Conservation (phyloP, 129 eudicot genomes). For the Helichrysum umbraculigerum region DNA sequence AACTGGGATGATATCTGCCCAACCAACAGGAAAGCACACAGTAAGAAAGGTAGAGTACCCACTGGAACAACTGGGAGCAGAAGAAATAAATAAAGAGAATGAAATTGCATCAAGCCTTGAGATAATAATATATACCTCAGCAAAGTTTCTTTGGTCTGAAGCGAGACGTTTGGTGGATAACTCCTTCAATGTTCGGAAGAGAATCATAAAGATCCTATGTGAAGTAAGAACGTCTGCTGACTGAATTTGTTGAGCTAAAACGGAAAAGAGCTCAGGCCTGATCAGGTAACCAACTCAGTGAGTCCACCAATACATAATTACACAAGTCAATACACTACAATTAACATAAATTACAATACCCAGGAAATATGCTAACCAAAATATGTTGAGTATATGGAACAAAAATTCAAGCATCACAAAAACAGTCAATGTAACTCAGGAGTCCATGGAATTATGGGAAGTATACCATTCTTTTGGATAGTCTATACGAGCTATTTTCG, state of each 20-base stretch:
- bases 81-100: background rate
- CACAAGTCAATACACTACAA: background rate
- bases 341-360: slow-evolving; percentile 21
- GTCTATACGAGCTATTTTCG: slow-evolving; percentile 93
- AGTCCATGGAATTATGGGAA: slow-evolving; percentile 15
- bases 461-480: slow-evolving; percentile 94
- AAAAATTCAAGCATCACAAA: background rate
- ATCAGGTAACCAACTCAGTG: slow-evolving; percentile 27
- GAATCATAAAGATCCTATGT: slow-evolving; percentile 87
- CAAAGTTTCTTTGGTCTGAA: slow-evolving; percentile 85
- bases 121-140: slow-evolving; percentile 52
- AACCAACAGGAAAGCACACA: slow-evolving; percentile 32
- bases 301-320: slow-evolving; percentile 20
- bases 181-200: slow-evolving; percentile 88
- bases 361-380: slow-evolving; percentile 1
- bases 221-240: slow-evolving; percentile 80
- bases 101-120: background rate
- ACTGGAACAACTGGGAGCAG: slow-evolving; percentile 2
- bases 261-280: slow-evolving; percentile 91
- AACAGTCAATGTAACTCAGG: background rate
- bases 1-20: slow-evolving; percentile 94
- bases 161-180: slow-evolving; percentile 88
- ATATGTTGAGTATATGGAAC: background rate
- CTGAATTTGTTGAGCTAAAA: slow-evolving; percentile 85
- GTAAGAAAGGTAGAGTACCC: slow-evolving; percentile 23